Evolutionary conservation across 345 rosid genomes (phyloP), one percentile per base, ranked within the genome.

Genomic region (Anacardium occidentale): DNA sequence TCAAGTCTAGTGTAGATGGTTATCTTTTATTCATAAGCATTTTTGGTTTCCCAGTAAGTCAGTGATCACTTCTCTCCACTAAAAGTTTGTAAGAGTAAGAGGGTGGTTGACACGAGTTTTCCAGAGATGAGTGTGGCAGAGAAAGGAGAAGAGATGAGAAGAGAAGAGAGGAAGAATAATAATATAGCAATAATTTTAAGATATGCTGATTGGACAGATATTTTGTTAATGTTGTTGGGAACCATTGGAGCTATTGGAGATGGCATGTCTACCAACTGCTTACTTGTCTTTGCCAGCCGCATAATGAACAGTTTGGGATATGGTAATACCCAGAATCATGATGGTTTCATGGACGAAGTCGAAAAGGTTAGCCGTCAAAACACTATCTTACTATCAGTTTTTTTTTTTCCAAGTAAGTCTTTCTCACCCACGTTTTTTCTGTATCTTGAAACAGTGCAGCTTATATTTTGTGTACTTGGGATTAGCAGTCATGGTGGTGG

Each of bases 221-320:
- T 79, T 52, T 11, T 85, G 83, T 84, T 92, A 7, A 92, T 92
- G 92, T 42, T 86, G 13, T 66, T 92, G 85, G 98, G 98, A 4
- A 89, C 89, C 3, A 5, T 89, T 57, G 98, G 98, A 61, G 96
- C 94, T 54, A 82, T 92, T 61, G 96, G 98, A 40, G 96, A 92
- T 82, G 96, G 96, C 51, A 89, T 90, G 96, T 90, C 96, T 4
- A 92, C 92, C 25, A 90, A 92, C 62, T 77, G 80, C 66, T 82
- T 89, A 56, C 79, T 90, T 66, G 80, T 92, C n/a, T 92, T 90
- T 58, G 94, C 94, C 21, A 88, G 98, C 84, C 83, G 80, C 67
- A 64, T 92, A 34, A 86, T 92, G 91, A 90, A 92, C 57, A 87
- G 87, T 79, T 83, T 92, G 81, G 96, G 94, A 11, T 82, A 76